A percentile compares a stretch with the other conserved stretches of the same genome.
These are phyloP conservation scores for Pseudomicrostroma phylloplanum DNA, from an alignment of 1,284 basidiomycete genomes.

Conservation along the genomic window DNA sequence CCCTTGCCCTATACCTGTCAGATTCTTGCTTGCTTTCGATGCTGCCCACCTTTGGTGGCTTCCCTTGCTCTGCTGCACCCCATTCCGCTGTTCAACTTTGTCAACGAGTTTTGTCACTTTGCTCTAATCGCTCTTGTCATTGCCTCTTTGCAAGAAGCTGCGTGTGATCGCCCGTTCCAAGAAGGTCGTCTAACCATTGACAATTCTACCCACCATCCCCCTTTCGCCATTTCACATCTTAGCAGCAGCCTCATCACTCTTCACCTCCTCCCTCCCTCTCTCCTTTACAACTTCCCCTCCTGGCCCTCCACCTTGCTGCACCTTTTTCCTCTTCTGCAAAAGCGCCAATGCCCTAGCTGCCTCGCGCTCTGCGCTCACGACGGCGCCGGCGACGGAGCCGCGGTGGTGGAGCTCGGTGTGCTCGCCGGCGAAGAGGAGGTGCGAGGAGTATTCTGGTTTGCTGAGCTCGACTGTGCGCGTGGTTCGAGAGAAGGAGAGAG, in stretches of 20 bases:
- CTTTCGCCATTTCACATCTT: background rate
- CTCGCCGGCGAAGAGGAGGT: slow-evolving; percentile 57
- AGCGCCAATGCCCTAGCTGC: background rate
- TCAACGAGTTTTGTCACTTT: background rate
- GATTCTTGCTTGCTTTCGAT: too few species aligned
- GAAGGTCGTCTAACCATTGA: too few species aligned
- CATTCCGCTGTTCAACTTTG: background rate
- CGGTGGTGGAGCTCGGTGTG: slow-evolving; percentile 55
- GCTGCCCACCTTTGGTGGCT: background rate
- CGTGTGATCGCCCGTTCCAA: too few species aligned
- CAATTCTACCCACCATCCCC: too few species aligned
- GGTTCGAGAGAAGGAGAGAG: too few species aligned
- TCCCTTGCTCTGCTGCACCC: background rate
- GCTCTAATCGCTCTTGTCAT: background rate
- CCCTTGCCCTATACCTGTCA: background rate
- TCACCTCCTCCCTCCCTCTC: background rate
- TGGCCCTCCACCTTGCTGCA: background rate
- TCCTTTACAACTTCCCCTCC: background rate
- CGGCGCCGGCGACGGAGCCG: slow-evolving; percentile 10
- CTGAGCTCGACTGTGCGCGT: slow-evolving; percentile 45
- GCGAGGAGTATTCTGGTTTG: slow-evolving; percentile 53
- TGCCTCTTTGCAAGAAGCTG: background rate
- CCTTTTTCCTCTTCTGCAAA: too few species aligned
- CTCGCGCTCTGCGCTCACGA: slow-evolving; percentile 1
- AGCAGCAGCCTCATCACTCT: background rate